These are phyloP conservation scores for Colletotrichum coccodes DNA, from an alignment of 2,329 filamentous ascomycete species.

Conservation along the genomic window DNA sequence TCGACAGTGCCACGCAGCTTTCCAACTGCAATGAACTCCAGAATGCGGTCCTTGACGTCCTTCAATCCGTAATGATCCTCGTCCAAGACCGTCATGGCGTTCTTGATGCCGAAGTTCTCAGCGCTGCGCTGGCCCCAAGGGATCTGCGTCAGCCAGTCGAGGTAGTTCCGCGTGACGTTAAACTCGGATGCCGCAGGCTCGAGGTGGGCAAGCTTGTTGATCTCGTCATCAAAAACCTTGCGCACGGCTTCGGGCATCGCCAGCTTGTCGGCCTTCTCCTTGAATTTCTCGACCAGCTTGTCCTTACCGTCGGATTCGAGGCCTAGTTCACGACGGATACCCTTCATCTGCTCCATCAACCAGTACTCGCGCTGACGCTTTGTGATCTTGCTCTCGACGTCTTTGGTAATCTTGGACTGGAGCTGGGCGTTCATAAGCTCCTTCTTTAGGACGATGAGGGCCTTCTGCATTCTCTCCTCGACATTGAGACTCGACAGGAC, in stretches of 20 bases:
- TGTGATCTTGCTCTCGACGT: conserved; percentile 96
- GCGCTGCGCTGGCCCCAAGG: conserved; percentile 96
- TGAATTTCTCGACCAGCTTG: conserved; percentile 97
- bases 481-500: conserved; percentile 90
- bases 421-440: conserved; percentile 98
- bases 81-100: conserved; percentile 90
- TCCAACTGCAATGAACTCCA: conserved; percentile 98
- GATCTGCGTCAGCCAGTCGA: conserved; percentile 98
- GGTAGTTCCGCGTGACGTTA: conserved; percentile 97
- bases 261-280: conserved; percentile 90
- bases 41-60: conserved; percentile 97
- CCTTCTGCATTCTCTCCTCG: conserved; percentile 91
- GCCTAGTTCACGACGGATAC: conserved; percentile 92
- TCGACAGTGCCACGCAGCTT: conserved; percentile 97
- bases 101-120: conserved; percentile 95
- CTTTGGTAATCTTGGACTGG: conserved; percentile 96
- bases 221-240: conserved; percentile 97
- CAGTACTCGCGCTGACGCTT: conserved; percentile 98
- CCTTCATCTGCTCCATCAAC: conserved; percentile 99
- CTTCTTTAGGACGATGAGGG: conserved; percentile 92
- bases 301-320: conserved; percentile 99
- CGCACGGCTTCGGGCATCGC: conserved; percentile 97
- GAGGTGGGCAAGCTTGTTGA: conserved; percentile 95
- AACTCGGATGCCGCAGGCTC: conserved; percentile 98
- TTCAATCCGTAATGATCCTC: conserved; percentile 97